Conservation (phyloP, 345 rosid species). For the Trapa incisa region DNA sequence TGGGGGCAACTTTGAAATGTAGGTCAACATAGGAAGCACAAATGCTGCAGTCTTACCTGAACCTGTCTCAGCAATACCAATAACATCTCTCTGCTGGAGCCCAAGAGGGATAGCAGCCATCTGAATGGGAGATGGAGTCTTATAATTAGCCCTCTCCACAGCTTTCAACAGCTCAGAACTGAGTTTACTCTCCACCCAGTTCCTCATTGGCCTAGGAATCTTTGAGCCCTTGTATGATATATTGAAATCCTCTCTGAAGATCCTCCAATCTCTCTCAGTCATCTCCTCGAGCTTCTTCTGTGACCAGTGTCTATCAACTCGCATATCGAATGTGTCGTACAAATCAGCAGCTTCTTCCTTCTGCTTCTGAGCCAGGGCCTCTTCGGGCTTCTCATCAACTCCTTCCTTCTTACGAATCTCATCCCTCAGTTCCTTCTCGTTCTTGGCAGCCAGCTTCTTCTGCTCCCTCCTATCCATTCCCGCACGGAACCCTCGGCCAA, state of each 20-base stretch:
- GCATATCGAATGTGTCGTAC: constrained; percentile 91
- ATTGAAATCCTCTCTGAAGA: constrained; percentile 81
- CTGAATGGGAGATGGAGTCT: constrained; percentile 80
- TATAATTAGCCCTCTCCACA: constrained; percentile 80
- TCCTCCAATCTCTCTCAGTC: constrained; percentile 95
- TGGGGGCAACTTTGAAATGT: constrained; percentile 73
- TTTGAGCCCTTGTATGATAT: constrained; percentile 88
- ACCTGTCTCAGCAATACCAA: constrained; percentile 95
- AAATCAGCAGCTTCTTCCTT: constrained; percentile 71
- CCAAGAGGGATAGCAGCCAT: constrained; percentile 93
- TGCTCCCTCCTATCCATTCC: constrained; percentile 96
- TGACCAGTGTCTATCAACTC: constrained; percentile 87
- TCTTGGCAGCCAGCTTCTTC: constrained; percentile 86
- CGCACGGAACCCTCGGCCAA: constrained; percentile 87
- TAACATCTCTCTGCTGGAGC: constrained; percentile 83
- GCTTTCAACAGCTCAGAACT: constrained; percentile 61
- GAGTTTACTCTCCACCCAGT: constrained; percentile 80
- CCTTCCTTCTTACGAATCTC: constrained; percentile 82
- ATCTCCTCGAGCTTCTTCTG: constrained; percentile 85
- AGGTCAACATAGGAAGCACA: constrained; percentile 89
- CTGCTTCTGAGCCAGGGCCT: constrained; percentile 60
- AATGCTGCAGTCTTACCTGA: constrained; percentile 96
- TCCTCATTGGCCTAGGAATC: constrained; percentile 89
- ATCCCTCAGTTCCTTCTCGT: constrained; percentile 77
- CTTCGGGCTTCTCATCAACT: constrained; percentile 76